phyloP scores from a whole-genome alignment of 352 stramenopile genomes.

The Phytophthora quininea region DNA sequence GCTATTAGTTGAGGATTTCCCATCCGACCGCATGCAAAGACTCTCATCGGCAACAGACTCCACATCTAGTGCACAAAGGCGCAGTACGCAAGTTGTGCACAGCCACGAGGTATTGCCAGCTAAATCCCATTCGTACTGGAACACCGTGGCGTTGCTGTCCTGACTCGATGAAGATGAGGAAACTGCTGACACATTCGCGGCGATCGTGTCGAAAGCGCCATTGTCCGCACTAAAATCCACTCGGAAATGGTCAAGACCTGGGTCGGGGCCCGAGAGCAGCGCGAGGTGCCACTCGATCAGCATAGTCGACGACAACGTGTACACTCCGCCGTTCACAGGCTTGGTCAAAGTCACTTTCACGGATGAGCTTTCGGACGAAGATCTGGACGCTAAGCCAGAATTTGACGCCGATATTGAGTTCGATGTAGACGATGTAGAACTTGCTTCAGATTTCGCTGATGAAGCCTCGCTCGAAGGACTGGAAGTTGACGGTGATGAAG shows the following conservation, averaged over 20 bases:
- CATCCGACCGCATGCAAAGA: constrained; percentile 62
- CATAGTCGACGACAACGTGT: constrained; percentile 47
- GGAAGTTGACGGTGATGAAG: background rate
- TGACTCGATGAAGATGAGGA: constrained; percentile 4
- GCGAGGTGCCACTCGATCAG: constrained; percentile 50
- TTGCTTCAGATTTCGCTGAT: constrained; percentile 6
- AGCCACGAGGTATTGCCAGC: constrained; percentile 40
- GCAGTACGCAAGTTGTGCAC: constrained; percentile 54
- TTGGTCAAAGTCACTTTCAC: constrained; percentile 45
- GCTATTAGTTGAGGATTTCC: constrained; percentile 12
- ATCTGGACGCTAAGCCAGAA: constrained; percentile 5
- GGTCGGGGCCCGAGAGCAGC: constrained; percentile 25
- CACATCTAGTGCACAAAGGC: constrained; percentile 41
- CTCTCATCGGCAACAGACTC: constrained; percentile 16
- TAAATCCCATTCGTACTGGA: constrained; percentile 57
- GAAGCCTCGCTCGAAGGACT: constrained; percentile 7
- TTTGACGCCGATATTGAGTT: constrained; percentile 15
- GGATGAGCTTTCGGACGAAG: constrained; percentile 17
- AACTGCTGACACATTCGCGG: constrained; percentile 17
- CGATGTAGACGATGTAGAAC: constrained; percentile 2
- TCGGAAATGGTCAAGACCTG: constrained; percentile 32
- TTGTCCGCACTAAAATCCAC: constrained; percentile 61
- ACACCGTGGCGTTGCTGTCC: constrained; percentile 19
- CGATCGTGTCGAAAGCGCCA: constrained; percentile 39
- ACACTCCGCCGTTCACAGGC: constrained; percentile 48